These are phyloP conservation scores for Chlamydomonas eustigma DNA, from an alignment of 139 green algal species.

Conservation along the genomic window DNA sequence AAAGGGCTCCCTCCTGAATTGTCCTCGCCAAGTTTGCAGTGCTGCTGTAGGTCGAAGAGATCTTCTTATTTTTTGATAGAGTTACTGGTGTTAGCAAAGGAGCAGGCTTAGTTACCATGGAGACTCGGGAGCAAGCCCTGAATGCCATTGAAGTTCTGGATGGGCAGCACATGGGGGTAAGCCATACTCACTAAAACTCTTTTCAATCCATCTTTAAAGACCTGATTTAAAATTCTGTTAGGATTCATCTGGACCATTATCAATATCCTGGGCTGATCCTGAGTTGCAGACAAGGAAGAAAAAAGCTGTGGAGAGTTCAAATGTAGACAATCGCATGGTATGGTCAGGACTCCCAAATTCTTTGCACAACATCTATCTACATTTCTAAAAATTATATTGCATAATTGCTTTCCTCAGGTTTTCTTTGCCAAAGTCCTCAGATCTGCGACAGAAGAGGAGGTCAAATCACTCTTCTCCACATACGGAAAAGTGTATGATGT, in stretches of 20 bases:
- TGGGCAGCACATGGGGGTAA: not conserved
- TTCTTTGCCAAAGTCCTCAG: constrained; percentile 62
- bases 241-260: not conserved
- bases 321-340: constrained; percentile 45
- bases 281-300: constrained; percentile 50
- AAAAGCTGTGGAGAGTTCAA: constrained; percentile 42
- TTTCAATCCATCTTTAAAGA: not conserved
- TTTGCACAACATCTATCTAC: not conserved
- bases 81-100: not conserved
- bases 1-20: no score
- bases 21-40: no score
- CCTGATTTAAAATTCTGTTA: not conserved
- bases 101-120: not conserved
- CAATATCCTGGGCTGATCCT: constrained; percentile 40
- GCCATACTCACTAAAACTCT: no score
- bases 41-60: no score
- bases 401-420: constrained; percentile 22
- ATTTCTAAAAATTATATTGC: not conserved
- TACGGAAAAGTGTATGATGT: constrained; percentile 54
- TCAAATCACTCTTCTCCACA: constrained; percentile 36
- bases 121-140: not conserved
- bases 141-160: not conserved
- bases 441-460: constrained; percentile 47
- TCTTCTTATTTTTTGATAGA: no score
- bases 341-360: no score